Percentiles rank a stretch among this genome's conserved stretches.
phyloP scores from a whole-genome alignment of 225 moss, liverwort and hornwort genomes.

The Antitrichia curtipendula region DNA sequence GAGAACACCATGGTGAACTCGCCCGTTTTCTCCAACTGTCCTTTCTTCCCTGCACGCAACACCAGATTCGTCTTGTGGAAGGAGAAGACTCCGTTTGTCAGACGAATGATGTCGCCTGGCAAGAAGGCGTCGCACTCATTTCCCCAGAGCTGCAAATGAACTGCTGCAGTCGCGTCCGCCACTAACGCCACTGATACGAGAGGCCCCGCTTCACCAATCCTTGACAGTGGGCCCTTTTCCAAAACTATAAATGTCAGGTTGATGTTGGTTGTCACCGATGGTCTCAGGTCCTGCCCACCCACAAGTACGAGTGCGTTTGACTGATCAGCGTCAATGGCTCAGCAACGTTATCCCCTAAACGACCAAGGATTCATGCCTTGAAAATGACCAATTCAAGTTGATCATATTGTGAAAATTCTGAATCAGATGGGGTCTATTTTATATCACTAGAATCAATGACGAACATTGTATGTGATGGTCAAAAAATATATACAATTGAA shows the following conservation, averaged over 20 bases:
- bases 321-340: background rate
- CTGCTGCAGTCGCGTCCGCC: constrained; percentile 69
- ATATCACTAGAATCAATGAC: background rate
- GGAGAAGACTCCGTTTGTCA: constrained; percentile 62
- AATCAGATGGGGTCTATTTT: background rate
- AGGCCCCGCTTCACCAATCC: constrained; percentile 43
- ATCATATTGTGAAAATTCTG: background rate
- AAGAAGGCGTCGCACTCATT: constrained; percentile 67
- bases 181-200: constrained; percentile 64
- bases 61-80: constrained; percentile 67
- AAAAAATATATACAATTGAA: background rate
- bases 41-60: constrained; percentile 73
- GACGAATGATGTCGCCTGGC: constrained; percentile 76
- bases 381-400: background rate
- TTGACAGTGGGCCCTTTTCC: constrained; percentile 62
- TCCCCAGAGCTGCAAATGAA: constrained; percentile 82
- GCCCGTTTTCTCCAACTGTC: constrained; percentile 62
- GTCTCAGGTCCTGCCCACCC: constrained; percentile 42
- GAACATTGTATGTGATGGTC: background rate
- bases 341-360: background rate
- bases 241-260: constrained; percentile 60
- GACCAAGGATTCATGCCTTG: background rate
- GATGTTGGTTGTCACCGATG: constrained; percentile 54
- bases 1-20: constrained; percentile 65
- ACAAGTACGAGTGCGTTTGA: background rate